Evolutionary conservation across 225 moss, liverwort and hornwort species (phyloP).

Genomic region (Marchantia polymorpha): DNA sequence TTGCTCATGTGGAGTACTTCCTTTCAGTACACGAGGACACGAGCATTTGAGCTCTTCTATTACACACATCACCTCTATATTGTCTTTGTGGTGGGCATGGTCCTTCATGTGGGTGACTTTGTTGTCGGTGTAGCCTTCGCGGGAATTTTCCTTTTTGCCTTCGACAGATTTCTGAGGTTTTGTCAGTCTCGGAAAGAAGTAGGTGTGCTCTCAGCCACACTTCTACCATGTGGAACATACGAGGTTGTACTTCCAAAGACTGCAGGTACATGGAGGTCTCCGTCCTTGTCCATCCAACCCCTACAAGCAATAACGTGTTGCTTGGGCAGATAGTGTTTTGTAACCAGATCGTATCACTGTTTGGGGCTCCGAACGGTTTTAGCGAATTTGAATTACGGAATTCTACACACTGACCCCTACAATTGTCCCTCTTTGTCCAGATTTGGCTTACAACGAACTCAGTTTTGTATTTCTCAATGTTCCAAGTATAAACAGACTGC

Average conservation of each 20-base stretch:
- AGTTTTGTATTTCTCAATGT: conserved; percentile 75
- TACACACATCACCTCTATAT: conserved; percentile 81
- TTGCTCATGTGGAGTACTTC: conserved; percentile 77
- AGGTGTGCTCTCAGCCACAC: conserved; percentile 55
- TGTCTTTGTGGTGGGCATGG: conserved; percentile 65
- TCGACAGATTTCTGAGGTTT: conserved; percentile 86
- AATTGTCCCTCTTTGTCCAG: conserved; percentile 28
- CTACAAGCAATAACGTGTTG: no score
- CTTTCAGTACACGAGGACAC: conserved; percentile 56
- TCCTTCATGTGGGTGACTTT: conserved; percentile 67
- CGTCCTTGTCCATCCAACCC: background rate
- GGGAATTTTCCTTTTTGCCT: conserved; percentile 65
- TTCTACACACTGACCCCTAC: background rate
- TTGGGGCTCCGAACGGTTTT: no score
- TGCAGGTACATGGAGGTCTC: conserved; percentile 40
- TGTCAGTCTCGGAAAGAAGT: conserved; percentile 74
- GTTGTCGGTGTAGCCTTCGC: conserved; percentile 55
- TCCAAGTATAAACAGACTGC: conserved; percentile 53
- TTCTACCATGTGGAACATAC: conserved; percentile 70
- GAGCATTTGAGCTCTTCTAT: conserved; percentile 75
- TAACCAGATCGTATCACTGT: no score
- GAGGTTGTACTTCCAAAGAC: conserved; percentile 75
- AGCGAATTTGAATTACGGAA: background rate
- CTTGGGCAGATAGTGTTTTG: no score
- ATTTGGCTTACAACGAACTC: conserved; percentile 63